Evolutionary conservation across 2,329 filamentous ascomycete species (phyloP), one percentile per base, ranked within the genome.

Genomic region (Arthrobotrys musiformis): DNA sequence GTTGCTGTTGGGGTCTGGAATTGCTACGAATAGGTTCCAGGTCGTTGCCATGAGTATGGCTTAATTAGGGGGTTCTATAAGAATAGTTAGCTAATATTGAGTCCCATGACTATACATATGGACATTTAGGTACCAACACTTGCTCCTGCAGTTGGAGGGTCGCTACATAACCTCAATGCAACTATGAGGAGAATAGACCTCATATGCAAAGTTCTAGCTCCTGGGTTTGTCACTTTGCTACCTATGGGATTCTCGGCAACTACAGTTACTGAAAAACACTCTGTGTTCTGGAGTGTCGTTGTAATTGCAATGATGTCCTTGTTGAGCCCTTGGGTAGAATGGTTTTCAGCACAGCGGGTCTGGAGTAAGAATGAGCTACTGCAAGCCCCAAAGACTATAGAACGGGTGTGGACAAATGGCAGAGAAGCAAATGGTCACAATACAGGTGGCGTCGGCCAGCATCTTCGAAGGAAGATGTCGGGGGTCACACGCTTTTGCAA

Each of bases 131-230:
- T 85, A 60, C 80, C 85, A 30, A 85, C 84, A 0, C 82, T 79
- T 6, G 79, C 70, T 35, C 68, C 66, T 33, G 42, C 52, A 28
- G 50, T 70, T 35, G 73, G 73, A 46, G 61, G 61, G 5, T 70
- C 77, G 13, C 73, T 68, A 42, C 70, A 83, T 82, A 81, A 81
- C 70, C 76, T 88, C 2, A 89, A 89, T 79, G 85, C 87, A 0
- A 84, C 84, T 8, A 89, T 89, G 87, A 83, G 87, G 67, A 84
- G 87, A 6, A 89, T 89, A 75, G 88, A 89, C 78, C 83, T 89
- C 2, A 83, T 86, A 48, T 89, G 87, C 83, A 89, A 89, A 80
- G 85, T 89, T 13, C 72, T 87, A 30, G 86, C 86, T 0, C 88
- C 88, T 0, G 83, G 89, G 5, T 81, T 86, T 6, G 86, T 88